Conservation (phyloP, 2,329 filamentous ascomycete genomes). For the Xylariaceae sp. region DNA sequence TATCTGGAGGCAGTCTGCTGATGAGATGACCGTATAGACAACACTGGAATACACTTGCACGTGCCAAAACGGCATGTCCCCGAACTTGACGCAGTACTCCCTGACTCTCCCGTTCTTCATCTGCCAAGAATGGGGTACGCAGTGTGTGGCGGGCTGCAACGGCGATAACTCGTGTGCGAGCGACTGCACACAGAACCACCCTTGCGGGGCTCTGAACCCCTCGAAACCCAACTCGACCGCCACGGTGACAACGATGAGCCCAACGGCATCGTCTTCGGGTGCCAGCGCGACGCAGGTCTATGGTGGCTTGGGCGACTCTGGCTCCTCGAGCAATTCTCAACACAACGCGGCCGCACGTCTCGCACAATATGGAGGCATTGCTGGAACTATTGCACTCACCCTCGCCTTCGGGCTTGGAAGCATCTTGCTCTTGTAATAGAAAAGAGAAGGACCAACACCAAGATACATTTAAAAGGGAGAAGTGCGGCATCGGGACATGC, state of each 20-base stretch:
- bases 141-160: conserved; percentile 60
- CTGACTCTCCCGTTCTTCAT: conserved; percentile 75
- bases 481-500: too few relatives aligned
- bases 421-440: too few relatives aligned
- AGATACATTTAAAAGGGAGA: too few relatives aligned
- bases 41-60: conserved; percentile 67
- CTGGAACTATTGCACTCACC: not conserved
- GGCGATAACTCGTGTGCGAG: conserved; percentile 54
- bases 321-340: conserved; percentile 6
- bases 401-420: not conserved
- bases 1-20: not conserved
- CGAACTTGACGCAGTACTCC: conserved; percentile 73
- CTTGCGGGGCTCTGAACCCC: conserved; percentile 68
- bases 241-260: conserved; percentile 37
- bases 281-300: conserved; percentile 34
- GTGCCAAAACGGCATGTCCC: conserved; percentile 61
- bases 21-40: conserved; percentile 34
- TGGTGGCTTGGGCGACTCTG: conserved; percentile 25
- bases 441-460: too few relatives aligned
- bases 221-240: conserved; percentile 54
- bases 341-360: conserved; percentile 12
- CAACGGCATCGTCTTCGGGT: conserved; percentile 34
- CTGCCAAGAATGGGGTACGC: conserved; percentile 66
- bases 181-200: conserved; percentile 61
- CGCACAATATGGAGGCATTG: conserved; percentile 13